These are phyloP conservation scores for Glutinoglossum americanum DNA, from an alignment of 495 filamentous ascomycete species.

Conservation along the genomic window DNA sequence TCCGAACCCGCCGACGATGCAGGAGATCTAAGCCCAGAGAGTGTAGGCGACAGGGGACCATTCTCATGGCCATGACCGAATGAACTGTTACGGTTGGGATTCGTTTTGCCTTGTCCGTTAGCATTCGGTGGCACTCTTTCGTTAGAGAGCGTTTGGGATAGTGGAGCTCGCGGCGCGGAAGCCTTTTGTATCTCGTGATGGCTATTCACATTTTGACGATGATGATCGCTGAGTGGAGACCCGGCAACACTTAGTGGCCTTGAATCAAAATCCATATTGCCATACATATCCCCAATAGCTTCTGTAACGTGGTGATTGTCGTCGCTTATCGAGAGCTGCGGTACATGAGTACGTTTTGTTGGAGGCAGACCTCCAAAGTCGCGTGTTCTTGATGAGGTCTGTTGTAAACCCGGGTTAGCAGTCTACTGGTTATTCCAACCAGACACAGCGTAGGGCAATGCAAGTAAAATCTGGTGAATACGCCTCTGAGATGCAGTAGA, in stretches of 20 bases:
- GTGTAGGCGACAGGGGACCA: conserved; percentile 32
- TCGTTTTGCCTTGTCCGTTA: conserved; percentile 6
- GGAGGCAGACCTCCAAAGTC: not conserved
- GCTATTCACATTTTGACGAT: not conserved
- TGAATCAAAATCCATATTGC: conserved; percentile 31
- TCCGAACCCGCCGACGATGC: conserved; percentile 17
- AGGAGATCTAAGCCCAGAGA: conserved; percentile 17
- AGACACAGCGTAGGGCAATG: not conserved
- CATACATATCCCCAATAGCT: conserved; percentile 91
- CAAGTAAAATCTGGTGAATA: not conserved
- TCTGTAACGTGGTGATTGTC: conserved; percentile 94
- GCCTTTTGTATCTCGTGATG: conserved; percentile 9
- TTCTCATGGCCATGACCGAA: conserved; percentile 21
- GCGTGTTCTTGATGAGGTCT: conserved; percentile 1
- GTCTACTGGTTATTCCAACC: not conserved
- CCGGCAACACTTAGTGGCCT: conserved; percentile 43
- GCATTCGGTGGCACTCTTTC: conserved; percentile 10
- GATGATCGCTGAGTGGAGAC: conserved; percentile 23
- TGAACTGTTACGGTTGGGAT: conserved; percentile 3
- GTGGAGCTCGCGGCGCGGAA: conserved; percentile 13
- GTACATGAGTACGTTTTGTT: not conserved
- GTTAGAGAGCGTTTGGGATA: conserved; percentile 8
- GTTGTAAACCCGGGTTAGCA: not conserved
- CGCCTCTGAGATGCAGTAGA: not conserved
- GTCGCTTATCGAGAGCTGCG: conserved; percentile 44